A percentile compares a stretch with the other conserved stretches of the same genome.
phyloP scores from a whole-genome alignment of 2,329 filamentous ascomycete genomes.

The Xylariales sp. region DNA sequence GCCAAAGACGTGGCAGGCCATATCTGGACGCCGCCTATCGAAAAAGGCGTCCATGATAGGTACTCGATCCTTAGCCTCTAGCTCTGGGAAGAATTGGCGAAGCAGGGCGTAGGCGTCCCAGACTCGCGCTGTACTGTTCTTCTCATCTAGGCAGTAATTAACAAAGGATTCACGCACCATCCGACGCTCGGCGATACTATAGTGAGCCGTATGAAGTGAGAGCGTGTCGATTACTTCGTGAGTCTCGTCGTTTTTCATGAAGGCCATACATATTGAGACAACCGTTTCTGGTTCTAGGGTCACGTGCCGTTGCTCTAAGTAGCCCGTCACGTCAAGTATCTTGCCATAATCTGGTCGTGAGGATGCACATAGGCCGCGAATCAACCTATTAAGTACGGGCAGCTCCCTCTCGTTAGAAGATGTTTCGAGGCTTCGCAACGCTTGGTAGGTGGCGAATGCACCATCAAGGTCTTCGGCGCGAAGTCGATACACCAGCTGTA shows the following conservation, averaged over 20 bases:
- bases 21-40: slow-evolving; percentile 78
- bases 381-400: slow-evolving; percentile 75
- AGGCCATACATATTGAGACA: slow-evolving; percentile 75
- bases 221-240: slow-evolving; percentile 85
- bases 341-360: slow-evolving; percentile 73
- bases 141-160: slow-evolving; percentile 72
- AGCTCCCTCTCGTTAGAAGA: slow-evolving; percentile 68
- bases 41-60: slow-evolving; percentile 87
- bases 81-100: slow-evolving; percentile 73
- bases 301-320: slow-evolving; percentile 76
- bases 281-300: slow-evolving; percentile 80
- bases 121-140: slow-evolving; percentile 70
- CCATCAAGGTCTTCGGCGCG: slow-evolving; percentile 77
- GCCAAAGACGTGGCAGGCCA: slow-evolving; percentile 87
- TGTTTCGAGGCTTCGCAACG: slow-evolving; percentile 67
- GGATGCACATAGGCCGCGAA: slow-evolving; percentile 73
- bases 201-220: slow-evolving; percentile 77
- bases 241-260: slow-evolving; percentile 80
- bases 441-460: slow-evolving; percentile 73
- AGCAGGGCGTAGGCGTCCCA: slow-evolving; percentile 76
- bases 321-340: slow-evolving; percentile 78
- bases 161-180: slow-evolving; percentile 74
- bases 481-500: slow-evolving; percentile 83
- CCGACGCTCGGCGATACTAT: slow-evolving; percentile 75
- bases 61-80: slow-evolving; percentile 72